Percentiles rank a stretch among this genome's conserved stretches.
Evolutionary conservation across 768 basidiomycete genomes (phyloP).

Genomic region (Suillus decipiens): DNA sequence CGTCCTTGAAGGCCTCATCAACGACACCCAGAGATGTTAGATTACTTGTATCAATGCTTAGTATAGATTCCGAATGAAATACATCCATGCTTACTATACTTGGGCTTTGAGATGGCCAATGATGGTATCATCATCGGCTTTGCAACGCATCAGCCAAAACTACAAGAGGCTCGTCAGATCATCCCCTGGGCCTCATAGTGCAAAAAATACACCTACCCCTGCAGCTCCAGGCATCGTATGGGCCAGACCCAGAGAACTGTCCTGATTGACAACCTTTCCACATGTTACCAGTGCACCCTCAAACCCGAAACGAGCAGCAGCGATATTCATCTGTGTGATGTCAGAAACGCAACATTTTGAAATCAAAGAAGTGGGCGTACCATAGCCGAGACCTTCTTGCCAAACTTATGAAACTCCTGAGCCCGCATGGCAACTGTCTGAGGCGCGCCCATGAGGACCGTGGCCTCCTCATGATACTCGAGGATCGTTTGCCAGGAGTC

Average conservation of each 20-base stretch:
- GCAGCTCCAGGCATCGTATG: constrained; percentile 6
- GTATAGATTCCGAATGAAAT: not conserved
- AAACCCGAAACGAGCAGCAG: constrained; percentile 10
- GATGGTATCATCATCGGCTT: constrained; percentile 6
- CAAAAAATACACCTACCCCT: constrained; percentile 2
- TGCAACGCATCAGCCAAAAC: constrained; percentile 11
- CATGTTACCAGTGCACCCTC: constrained; percentile 15
- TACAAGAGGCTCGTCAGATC: not conserved
- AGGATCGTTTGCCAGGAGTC: not conserved
- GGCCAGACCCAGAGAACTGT: constrained; percentile 2
- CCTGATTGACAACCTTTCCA: constrained; percentile 14
- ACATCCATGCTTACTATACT: constrained; percentile 12
- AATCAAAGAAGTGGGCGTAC: not conserved
- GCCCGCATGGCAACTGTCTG: not conserved
- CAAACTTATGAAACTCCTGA: not conserved
- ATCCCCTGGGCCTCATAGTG: not conserved
- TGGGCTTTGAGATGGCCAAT: constrained; percentile 15
- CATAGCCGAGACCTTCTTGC: not conserved
- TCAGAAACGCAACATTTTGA: not conserved
- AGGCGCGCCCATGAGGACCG: not conserved
- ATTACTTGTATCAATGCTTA: not conserved
- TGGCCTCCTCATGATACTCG: not conserved
- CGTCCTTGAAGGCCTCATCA: not conserved
- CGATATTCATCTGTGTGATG: not conserved
- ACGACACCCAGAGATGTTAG: not conserved